These are phyloP conservation scores for Croton laevigatus DNA, from an alignment of 441 rosid species.

Conservation along the genomic window DNA sequence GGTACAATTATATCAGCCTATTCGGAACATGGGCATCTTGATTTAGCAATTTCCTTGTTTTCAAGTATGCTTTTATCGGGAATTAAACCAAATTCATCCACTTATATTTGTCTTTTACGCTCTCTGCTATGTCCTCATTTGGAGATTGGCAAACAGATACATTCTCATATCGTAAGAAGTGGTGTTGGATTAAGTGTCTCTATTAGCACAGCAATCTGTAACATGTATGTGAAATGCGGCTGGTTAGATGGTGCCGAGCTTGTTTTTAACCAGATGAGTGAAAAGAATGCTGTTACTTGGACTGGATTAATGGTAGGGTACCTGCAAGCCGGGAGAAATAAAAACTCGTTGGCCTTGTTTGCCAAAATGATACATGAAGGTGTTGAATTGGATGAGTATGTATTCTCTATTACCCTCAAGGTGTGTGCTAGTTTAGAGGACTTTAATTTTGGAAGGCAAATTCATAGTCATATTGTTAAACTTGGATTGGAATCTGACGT, in stretches of 20 bases:
- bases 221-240: conserved; percentile 50
- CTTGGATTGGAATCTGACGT: conserved; percentile 50
- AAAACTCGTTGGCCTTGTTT: conserved; percentile 45
- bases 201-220: conserved; percentile 51
- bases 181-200: conserved; percentile 58
- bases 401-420: conserved; percentile 57
- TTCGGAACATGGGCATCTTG: conserved; percentile 31
- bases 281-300: conserved; percentile 46
- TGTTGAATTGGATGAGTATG: conserved; percentile 43
- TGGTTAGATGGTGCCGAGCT: conserved; percentile 45
- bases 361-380: conserved; percentile 45
- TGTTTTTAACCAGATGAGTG: conserved; percentile 46
- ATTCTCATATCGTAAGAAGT: conserved; percentile 47
- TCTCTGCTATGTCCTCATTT: conserved; percentile 36
- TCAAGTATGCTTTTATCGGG: conserved; percentile 38
- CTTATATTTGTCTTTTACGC: conserved; percentile 43
- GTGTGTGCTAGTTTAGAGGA: conserved; percentile 43
- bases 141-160: conserved; percentile 53
- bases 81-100: conserved; percentile 33
- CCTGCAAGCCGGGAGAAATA: conserved; percentile 31
- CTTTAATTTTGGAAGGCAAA: conserved; percentile 50
- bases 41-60: conserved; percentile 42
- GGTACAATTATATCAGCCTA: conserved; percentile 52
- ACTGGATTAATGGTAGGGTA: conserved; percentile 75
- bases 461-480: conserved; percentile 54